Percentiles rank a stretch among this genome's conserved stretches.
Conservation (phyloP, 1,139 yeast genomes). For the Magnusiomyces tetraspermus region DNA sequence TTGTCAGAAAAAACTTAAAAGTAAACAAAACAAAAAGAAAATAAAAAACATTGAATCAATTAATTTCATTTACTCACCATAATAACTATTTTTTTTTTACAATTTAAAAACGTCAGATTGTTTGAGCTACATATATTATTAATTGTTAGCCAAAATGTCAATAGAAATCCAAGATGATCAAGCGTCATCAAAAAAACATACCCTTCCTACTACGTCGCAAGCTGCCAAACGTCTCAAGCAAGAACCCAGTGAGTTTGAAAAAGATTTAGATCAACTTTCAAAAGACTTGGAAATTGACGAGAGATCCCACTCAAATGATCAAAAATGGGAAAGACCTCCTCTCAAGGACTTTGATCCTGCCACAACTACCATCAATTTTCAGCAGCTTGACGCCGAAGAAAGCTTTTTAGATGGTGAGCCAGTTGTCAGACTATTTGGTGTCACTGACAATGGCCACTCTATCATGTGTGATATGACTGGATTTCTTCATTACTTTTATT, state of each 20-base stretch:
- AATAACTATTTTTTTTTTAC: no score
- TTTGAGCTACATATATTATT: no score
- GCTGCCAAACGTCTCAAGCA: conserved; percentile 8
- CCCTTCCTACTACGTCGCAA: conserved; percentile 3
- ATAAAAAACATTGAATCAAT: no score
- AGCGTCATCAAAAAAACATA: background rate
- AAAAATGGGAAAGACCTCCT: conserved; percentile 55
- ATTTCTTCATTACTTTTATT: conserved; percentile 81
- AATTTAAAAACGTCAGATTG: no score
- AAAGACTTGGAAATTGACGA: conserved; percentile 24
- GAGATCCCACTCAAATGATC: conserved; percentile 33
- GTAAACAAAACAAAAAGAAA: no score
- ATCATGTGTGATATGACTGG: conserved; percentile 85
- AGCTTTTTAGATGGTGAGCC: conserved; percentile 40
- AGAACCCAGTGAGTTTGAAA: conserved; percentile 37
- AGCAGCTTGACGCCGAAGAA: conserved; percentile 94
- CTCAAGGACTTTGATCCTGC: conserved; percentile 43
- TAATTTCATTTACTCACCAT: no score
- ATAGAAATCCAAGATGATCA: background rate
- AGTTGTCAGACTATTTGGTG: conserved; percentile 81
- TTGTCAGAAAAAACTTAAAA: no score
- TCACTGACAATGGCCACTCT: conserved; percentile 76
- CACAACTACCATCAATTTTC: conserved; percentile 55
- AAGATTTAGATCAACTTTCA: conserved; percentile 40
- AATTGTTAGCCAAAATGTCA: background rate